Base-by-base conservation (phyloP, 2,329 filamentous ascomycete genomes). In the Tetracladium maxilliforme region DNA sequence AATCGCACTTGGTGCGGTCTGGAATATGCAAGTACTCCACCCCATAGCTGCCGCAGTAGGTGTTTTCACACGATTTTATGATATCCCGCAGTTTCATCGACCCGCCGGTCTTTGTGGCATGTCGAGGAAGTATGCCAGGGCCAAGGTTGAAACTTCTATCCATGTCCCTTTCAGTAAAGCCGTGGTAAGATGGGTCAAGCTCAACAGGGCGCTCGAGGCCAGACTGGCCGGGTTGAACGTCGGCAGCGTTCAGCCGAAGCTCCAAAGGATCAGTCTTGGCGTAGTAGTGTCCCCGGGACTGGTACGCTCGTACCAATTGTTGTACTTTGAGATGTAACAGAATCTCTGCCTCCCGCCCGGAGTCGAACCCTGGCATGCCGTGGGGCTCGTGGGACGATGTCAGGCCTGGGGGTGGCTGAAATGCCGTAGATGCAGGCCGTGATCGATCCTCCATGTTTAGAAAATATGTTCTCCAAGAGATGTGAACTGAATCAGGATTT, bases 381-480 rank as follows among this genome's bases (percentile, higher is more conserved):
- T n/a, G n/a, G 33, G 81, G 82, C 22, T 76, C 72, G 26, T 83
- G 78, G 38, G 72, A 70, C 29, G 86, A 82, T 25, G 95, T 76
- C 39, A 98, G 72, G 40, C 80, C 93, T n/a, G 90, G 90, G 23
- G 90, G 90, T 38, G 90, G 86, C 38, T 84, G 84, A 64, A 98
- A 98, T 40, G 90, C 90, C 57, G 92, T 81, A 35, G 87, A 90
- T 49, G 92, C 83, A 48, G 87, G 87, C 83, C 95, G 94, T 46
- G 90, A 81, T 51, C 90, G 90, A 38, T 73, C 80, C 64, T 98
- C 90, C 80, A 98, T 94, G 61, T 98, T 98, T 61, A 76, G 82
- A 70, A 98, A 98, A 69, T 98, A 98, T 49, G 90, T 76, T 61
- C 93, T 87, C 90, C 90, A 98, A 51, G 90, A 98, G 43, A 93